Evolutionary conservation across 179 eudicot genomes (phyloP), one percentile per base, ranked within the genome.

Genomic region (Amaranthus tricolor): DNA sequence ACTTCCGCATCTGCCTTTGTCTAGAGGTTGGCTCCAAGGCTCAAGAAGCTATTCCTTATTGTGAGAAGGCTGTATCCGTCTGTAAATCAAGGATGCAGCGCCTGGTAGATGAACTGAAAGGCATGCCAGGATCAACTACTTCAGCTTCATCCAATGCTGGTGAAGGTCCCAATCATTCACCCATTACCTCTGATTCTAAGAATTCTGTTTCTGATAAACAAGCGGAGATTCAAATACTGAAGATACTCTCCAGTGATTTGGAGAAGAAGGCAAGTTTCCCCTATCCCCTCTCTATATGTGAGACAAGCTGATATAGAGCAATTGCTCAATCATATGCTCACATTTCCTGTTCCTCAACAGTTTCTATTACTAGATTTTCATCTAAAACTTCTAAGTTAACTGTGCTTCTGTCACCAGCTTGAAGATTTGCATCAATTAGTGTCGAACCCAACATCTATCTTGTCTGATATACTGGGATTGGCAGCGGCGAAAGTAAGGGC

Each of bases 31-130:
- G 97, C 68, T 88, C 89, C 67, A 90, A 84, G 80, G 85, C 90
- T 57, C 71, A 88, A 77, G 97, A 93, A 78, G 97, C 99, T 74
- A 87, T 91, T 68, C 97, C 97, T 1, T 93, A 93, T 77, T 95
- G 97, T 78, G 74, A 93, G 77, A 95, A 84, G 83, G 97, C 97
- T 74, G 76, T 93, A 72, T 88, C 91, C 14, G 75, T 88, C 67
- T 95, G 96, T 83, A 93, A 90, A 84, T 84, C 91, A 43, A 80
- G 97, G 77, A 75, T 89, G 79, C 87, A 88, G 76, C 88, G 97
- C 65, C 88, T 93, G 17, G 75, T 19, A 45, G 79, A 82, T 61
- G 96, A 95, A 82, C 49, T 81, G 69, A 81, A 84, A 77, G 83
- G 74, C 76, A 66, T 62, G 0, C 65, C 89, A n/a, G 85, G 58